Evolutionary conservation across 179 eudicot species (phyloP), one percentile per base, ranked within the genome.

Genomic region (Heliamphora pulchella): DNA sequence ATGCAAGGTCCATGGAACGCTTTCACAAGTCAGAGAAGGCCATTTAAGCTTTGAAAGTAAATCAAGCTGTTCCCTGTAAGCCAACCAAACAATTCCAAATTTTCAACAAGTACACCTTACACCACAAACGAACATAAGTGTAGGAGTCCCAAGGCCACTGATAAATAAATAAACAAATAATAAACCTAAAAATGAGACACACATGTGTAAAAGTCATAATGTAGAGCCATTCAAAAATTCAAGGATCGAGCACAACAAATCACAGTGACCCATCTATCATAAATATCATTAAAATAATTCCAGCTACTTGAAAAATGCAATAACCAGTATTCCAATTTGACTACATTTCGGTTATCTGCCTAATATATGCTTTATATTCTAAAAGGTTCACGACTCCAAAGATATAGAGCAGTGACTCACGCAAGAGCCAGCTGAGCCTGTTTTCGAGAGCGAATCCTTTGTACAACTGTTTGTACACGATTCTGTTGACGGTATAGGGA

Each of bases 51-150:
- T 86, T 80, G 79, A 82, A 69, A 95, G 89, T 43, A 85, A 84
- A 81, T 88, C 91, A 83, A 93, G 92, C 86, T 93, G 97, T 61
- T 90, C 92, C 97, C 98, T 95, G 95, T 85, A 88, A 88, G 84
- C 73, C 91, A 91, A 84, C 79, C 82, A 90, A 85, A 85, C 83
- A 81, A 59, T 82, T 67, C 80, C 81, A 86, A 79, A 65, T 83
- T 86, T 87, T 81, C 81, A 76, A 61, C 74, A 79, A 70, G 75
- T 67, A 74, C 64, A 79, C 51, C 76, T 31, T 54, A 48, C 39
- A 20, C 69, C 59, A 68, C 20, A 71, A 22, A 76, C 51, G 72
- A 44, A 68, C 61, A 65, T 55, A 78, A 81, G 14, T 79, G 51
- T 31, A 46, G 22, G 46, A 70, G 63, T 18, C 39, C 41, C 79